Percentiles rank a stretch among this genome's conserved stretches.
These are phyloP conservation scores for Violaceomyces palustris DNA, from an alignment of 1,284 basidiomycete genomes.

Conservation along the genomic window DNA sequence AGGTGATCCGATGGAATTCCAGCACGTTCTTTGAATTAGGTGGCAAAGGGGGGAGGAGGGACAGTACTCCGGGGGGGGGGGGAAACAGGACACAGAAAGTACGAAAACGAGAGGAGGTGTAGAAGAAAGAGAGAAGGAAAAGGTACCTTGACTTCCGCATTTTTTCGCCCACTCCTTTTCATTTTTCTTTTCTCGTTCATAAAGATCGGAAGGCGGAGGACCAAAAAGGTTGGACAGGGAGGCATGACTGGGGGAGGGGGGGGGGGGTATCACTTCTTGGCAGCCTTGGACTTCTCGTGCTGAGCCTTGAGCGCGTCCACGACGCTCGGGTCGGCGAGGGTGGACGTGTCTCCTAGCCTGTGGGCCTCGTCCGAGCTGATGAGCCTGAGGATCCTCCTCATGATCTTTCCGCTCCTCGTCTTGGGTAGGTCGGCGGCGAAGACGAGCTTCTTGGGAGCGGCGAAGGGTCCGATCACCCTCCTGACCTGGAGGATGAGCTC, in stretches of 20 bases:
- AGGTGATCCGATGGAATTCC: not conserved
- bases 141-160: not conserved
- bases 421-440: constrained; percentile 85
- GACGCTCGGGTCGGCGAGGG: constrained; percentile 66
- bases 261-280: too few relatives aligned
- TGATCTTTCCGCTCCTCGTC: constrained; percentile 94
- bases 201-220: too few relatives aligned
- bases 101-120: too few relatives aligned
- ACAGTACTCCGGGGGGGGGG: too few relatives aligned
- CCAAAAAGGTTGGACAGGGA: too few relatives aligned
- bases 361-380: constrained; percentile 88
- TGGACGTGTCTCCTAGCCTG: constrained; percentile 80
- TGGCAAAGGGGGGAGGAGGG: too few relatives aligned
- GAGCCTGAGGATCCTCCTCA: constrained; percentile 91
- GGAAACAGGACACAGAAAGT: too few relatives aligned
- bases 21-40: not conserved
- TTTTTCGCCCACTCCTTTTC: not conserved
- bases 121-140: too few relatives aligned
- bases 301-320: constrained; percentile 45
- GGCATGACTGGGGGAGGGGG: too few relatives aligned
- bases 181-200: not conserved
- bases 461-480: constrained; percentile 60
- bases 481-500: constrained; percentile 91
- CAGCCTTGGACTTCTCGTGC: constrained; percentile 28
- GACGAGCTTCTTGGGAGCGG: constrained; percentile 80